Evolutionary conservation across 176 grass and related monocot species (phyloP).

Genomic region (Melocanna baccifera): DNA sequence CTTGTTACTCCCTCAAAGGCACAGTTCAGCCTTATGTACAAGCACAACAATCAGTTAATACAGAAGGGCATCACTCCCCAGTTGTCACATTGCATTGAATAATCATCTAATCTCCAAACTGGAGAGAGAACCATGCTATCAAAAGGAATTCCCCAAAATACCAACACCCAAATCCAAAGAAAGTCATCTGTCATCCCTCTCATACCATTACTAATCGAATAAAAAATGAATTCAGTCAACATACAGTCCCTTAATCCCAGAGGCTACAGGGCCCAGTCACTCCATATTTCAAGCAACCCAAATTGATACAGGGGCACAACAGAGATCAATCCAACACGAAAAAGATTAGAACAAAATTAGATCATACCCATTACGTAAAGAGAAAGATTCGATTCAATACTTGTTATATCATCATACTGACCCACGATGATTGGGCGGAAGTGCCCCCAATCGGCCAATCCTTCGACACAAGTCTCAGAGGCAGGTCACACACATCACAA

Average conservation of each 20-base stretch:
- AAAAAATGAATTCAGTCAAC: neutral
- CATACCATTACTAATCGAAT: neutral
- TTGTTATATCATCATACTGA: neutral
- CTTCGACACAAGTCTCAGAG: neutral
- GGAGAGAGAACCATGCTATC: neutral
- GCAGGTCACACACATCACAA: neutral
- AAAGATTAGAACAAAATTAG: neutral
- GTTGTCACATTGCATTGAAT: neutral
- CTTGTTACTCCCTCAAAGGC: neutral
- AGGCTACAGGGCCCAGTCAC: neutral
- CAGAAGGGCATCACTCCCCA: neutral
- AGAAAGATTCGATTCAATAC: neutral
- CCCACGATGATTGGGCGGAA: conserved; percentile 16
- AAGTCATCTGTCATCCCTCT: neutral
- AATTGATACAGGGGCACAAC: neutral
- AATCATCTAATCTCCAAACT: neutral
- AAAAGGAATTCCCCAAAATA: too few relatives aligned
- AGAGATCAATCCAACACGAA: neutral
- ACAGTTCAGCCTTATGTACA: neutral
- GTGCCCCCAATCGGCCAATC: neutral
- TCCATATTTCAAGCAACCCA: neutral
- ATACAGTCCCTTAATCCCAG: neutral
- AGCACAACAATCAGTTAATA: neutral
- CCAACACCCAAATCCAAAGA: neutral
- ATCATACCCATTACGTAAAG: neutral